phyloP scores from a whole-genome alignment of 768 basidiomycete species.

The Russula lepida region DNA sequence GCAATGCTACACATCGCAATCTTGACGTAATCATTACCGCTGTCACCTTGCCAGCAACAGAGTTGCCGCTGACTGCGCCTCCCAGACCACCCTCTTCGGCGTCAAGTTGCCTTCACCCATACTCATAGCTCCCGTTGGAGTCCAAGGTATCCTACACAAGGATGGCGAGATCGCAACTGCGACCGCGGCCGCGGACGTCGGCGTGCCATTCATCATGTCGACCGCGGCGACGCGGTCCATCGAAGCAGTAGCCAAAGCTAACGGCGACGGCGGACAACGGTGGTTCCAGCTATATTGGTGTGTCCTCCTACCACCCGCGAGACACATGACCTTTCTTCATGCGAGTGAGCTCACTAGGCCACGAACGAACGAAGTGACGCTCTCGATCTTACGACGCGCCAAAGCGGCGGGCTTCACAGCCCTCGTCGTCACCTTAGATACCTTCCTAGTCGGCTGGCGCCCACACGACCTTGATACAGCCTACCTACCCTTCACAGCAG shows the following conservation, averaged over 20 bases:
- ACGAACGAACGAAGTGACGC: conserved; percentile 44
- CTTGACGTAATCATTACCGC: conserved; percentile 42
- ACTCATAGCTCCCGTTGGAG: conserved; percentile 59
- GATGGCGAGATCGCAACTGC: conserved; percentile 69
- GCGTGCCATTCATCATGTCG: conserved; percentile 66
- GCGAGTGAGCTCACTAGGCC: conserved; percentile 42
- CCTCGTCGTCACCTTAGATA: conserved; percentile 75
- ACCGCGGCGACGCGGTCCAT: conserved; percentile 65
- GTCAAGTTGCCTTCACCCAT: conserved; percentile 53
- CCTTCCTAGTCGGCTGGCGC: conserved; percentile 65
- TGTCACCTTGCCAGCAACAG: neutral
- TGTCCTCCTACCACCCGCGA: conserved; percentile 10
- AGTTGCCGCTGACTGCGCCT: neutral
- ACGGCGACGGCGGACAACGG: conserved; percentile 54
- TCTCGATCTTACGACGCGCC: conserved; percentile 58
- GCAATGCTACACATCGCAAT: conserved; percentile 46
- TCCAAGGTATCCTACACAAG: conserved; percentile 63
- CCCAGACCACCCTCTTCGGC: conserved; percentile 64
- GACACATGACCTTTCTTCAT: neutral
- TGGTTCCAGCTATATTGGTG: conserved; percentile 85
- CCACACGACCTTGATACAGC: conserved; percentile 60
- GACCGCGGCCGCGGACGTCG: conserved; percentile 51
- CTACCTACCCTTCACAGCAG: conserved; percentile 60
- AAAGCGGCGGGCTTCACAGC: conserved; percentile 58
- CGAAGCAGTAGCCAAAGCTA: conserved; percentile 69